Base-by-base conservation (phyloP, 2,329 filamentous ascomycete genomes). In the Aspergillus fructus region DNA sequence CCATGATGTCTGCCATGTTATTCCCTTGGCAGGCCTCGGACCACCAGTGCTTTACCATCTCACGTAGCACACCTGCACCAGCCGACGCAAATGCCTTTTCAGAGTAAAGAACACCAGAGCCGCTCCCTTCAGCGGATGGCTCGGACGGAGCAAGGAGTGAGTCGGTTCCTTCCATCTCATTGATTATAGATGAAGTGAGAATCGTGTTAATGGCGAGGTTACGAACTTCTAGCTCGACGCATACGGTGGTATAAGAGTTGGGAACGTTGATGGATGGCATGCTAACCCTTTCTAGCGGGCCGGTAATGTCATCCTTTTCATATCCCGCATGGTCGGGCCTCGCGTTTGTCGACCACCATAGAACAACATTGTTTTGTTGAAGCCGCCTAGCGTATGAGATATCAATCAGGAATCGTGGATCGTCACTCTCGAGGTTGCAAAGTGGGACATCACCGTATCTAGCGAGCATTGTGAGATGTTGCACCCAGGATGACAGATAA, bases 31-130 rank as follows among this genome's bases (percentile, higher is more conserved):
- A 94, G 5, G 94, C 96, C 74, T 99, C 93, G 1, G 89, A 84
- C 94, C 94, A 99, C 96, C 96, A 99, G 3, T 90, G 85, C 73
- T 97, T 96, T 65, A 99, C 94, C 93, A 99, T 97, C 67, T 97
- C 96, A 13, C 94, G 89, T 3, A 99, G 81, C 0, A 99, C 94
- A 6, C 88, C 84, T 4, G 97, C 90, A 54, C 92, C 91, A 3
- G 93, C 92, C 49, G 91, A 90, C n/a, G 93, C 89, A 71, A 99
- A 99, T 0, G 93, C 91, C 59, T 89, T 94, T 61, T 96, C 92
- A 0, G 92, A 90, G 60, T 90, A 89, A 6, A 96, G 84, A 17
- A 88, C 83, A 59, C 89, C 89, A 0, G 83, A 80, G 0, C 86
- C 88, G 9, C 82, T 82, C 2, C 80, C 80, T 27, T 87, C 83